These are phyloP conservation scores for Solanum chacoense DNA, from an alignment of 305 asterid species.

Conservation along the genomic window DNA sequence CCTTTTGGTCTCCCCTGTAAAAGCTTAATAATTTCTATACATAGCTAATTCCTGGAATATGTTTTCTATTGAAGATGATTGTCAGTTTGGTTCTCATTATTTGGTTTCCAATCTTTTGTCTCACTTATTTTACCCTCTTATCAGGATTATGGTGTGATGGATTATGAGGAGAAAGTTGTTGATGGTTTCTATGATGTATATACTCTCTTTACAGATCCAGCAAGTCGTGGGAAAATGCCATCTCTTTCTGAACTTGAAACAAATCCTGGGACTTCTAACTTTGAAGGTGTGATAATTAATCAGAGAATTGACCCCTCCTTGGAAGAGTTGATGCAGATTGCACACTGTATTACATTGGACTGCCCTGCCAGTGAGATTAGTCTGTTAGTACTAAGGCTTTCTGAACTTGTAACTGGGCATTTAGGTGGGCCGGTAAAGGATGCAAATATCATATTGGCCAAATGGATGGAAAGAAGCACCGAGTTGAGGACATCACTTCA, in stretches of 20 bases:
- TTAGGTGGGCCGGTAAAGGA: constrained; percentile 95
- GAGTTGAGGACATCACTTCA: constrained; percentile 86
- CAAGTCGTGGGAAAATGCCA: constrained; percentile 81
- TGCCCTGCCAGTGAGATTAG: constrained; percentile 52
- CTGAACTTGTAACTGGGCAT: constrained; percentile 92
- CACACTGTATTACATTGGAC: constrained; percentile 68
- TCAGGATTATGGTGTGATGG: constrained; percentile 83
- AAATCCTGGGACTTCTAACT: constrained; percentile 52
- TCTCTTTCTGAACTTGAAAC: constrained; percentile 83
- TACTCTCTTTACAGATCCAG: constrained; percentile 54
- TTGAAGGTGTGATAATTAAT: constrained; percentile 83
- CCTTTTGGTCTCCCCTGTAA: not conserved
- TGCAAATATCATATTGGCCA: constrained; percentile 65
- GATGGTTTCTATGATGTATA: constrained; percentile 96
- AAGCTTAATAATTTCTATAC: not conserved
- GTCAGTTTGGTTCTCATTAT: not conserved
- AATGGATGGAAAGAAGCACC: constrained; percentile 83
- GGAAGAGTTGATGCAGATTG: constrained; percentile 89
- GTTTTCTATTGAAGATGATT: not conserved
- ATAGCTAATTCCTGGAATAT: not conserved
- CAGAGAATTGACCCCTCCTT: constrained; percentile 72
- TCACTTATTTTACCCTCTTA: not conserved
- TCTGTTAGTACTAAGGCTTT: constrained; percentile 70
- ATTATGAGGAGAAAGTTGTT: constrained; percentile 82
- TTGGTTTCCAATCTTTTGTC: not conserved